A percentile compares a stretch with the other conserved stretches of the same genome.
Evolutionary conservation across 1,284 basidiomycete genomes (phyloP).

Genomic region (Trichosporon inkin): DNA sequence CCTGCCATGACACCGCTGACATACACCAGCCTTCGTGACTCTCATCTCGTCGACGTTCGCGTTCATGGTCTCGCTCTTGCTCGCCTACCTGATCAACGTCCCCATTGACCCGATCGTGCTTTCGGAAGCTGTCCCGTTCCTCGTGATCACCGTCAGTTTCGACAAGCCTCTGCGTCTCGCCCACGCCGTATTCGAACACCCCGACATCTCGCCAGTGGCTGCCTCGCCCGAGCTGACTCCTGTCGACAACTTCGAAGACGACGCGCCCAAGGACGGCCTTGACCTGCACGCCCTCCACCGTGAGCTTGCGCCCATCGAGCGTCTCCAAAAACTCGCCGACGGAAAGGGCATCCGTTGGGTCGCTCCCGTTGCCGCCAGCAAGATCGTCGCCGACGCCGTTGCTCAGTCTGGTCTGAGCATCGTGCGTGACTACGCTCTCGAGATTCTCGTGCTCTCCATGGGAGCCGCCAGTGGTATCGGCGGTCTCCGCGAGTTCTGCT

Average conservation of each 20-base stretch:
- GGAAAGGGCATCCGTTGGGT: slow-evolving; percentile 53
- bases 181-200: slow-evolving; percentile 81
- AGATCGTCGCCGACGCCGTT: slow-evolving; percentile 80
- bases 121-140: slow-evolving; percentile 92
- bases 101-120: slow-evolving; percentile 84
- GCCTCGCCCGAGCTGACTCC: slow-evolving; percentile 51
- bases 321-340: slow-evolving; percentile 47
- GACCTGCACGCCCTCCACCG: slow-evolving; percentile 47
- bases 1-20: slow-evolving; percentile 13
- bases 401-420: slow-evolving; percentile 73
- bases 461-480: slow-evolving; percentile 84
- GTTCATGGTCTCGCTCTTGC: slow-evolving; percentile 78
- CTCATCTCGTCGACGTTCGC: slow-evolving; percentile 80
- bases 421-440: slow-evolving; percentile 86
- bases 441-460: slow-evolving; percentile 80
- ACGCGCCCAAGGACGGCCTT: slow-evolving; percentile 29
- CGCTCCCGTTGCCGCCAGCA: slow-evolving; percentile 63
- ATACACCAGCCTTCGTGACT: slow-evolving; percentile 63
- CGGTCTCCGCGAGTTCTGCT: slow-evolving; percentile 91
- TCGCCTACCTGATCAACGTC: slow-evolving; percentile 77
- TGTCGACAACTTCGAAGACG: slow-evolving; percentile 25
- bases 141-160: slow-evolving; percentile 96
- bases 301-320: slow-evolving; percentile 47
- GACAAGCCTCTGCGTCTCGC: slow-evolving; percentile 94
- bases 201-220: slow-evolving; percentile 58